Evolutionary conservation across 2,329 filamentous ascomycete species (phyloP), one percentile per base, ranked within the genome.

Genomic region (Hypoxylon sp.): DNA sequence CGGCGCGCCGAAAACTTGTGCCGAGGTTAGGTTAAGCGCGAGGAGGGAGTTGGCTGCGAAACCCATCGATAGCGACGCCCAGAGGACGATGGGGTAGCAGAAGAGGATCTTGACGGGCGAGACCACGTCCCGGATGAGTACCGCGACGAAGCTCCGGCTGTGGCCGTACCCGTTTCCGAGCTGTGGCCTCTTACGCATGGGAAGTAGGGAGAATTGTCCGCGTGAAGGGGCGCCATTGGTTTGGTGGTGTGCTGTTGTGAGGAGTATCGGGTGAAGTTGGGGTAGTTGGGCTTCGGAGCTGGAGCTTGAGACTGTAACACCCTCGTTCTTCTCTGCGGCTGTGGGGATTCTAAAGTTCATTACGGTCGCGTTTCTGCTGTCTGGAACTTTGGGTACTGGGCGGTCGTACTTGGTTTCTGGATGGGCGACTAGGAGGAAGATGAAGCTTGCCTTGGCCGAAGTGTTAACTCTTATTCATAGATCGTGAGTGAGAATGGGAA

Each of bases 1-100:
- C 9, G 82, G 81, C 2, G 80, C 78, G 5, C 72, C 78, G 62
- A 87, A 81, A 1, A 84, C 78, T 13, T 81, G 80, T 1, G 83
- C 83, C 70, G 86, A 81, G 9, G 82, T 85, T n/a, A 86, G 77
- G 74, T 85, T 86, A 71, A 84, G 83, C 58, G 82, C 81, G 3
- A 87, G 81, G 14, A 85, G 78, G 22, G 69, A 69, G 72, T 76
- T 78, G n/a, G 75, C 72, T 5, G 76, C 72, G 62, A 75, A 77
- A 26, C 73, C 75, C 73, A 78, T 75, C 10, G 72, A 53, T 8
- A 76, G 56, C 1, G 76, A 50, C 1, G 75, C 76, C 72, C 73
- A 78, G 9, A 74, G 59, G 8, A 78, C 74, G 67, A 79, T 79
- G 19, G 78, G 77, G 65, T 68, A 78, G 62, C 62, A 66, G 35